Base-by-base conservation (phyloP, 2,329 filamentous ascomycete genomes). In the Aspergillus sp. region DNA sequence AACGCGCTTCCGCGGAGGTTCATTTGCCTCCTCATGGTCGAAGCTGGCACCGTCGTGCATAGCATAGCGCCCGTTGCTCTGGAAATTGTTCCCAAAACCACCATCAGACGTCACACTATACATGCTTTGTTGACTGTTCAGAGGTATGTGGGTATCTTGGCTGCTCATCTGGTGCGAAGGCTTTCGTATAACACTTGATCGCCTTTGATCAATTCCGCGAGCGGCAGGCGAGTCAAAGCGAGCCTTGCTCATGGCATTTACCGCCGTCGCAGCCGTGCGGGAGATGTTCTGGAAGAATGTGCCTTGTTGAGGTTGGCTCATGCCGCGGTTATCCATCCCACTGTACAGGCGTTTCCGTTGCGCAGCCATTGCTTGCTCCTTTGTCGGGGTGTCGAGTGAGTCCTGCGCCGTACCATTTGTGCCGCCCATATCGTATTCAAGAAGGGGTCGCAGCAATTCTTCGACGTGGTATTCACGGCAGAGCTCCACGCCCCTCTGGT, bases 231-330 rank as follows among this genome's bases (percentile, higher is more conserved):
- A 96, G 73, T 97, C 93, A 69, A 97, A 90, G 11, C 94, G 86
- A 15, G 95, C 94, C 80, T 98, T 97, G 84, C 91, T 97, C 76
- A 99, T 96, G 60, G 95, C 94, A 63, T 92, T 93, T 59, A 99
- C 91, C 27, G 95, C 95, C 69, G 92, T 94, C 4, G 91, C 95
- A 1, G 95, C 93, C 1, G 92, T 96, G 64, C 88, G 90, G 3
- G 94, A 98, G 65, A 99, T 98, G 71, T 96, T 97, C 73, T 93
- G 93, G 81, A 99, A 98, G 74, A 97, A 97, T 1, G 95, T 97
- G 17, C 92, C 93, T 50, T 90, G 88, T 17, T 82, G 87, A 68
- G 70, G 78, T 63, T 84, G 81, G 56, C 85, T 87, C 68, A 86
- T 87, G 11, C 83, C 79, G 53, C 92, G 85, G 52, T 83, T 86